phyloP scores from a whole-genome alignment of 768 basidiomycete genomes.

The Dendrothele bispora region DNA sequence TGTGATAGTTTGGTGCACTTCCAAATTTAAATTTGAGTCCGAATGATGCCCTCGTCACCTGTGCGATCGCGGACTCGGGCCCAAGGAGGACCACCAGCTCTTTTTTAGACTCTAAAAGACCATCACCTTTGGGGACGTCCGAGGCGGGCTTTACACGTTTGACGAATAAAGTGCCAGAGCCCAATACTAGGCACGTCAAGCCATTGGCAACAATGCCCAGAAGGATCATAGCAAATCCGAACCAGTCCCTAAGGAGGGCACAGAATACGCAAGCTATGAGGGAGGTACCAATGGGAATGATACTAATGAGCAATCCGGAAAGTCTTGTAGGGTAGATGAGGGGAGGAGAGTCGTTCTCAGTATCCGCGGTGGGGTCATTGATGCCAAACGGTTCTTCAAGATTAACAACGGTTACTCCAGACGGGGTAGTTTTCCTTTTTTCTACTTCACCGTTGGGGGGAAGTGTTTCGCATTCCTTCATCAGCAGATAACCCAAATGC shows the following conservation, averaged over 20 bases:
- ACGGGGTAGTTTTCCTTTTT: constrained; percentile 15
- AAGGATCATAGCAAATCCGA: constrained; percentile 27
- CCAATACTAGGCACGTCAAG: constrained; percentile 25
- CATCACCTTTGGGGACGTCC: constrained; percentile 26
- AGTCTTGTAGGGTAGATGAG: background rate
- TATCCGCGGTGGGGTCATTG: no score
- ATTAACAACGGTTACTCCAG: constrained; percentile 19
- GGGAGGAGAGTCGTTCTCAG: no score
- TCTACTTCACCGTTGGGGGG: background rate
- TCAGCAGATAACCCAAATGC: constrained; percentile 24
- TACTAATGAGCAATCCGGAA: constrained; percentile 19
- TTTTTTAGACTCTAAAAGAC: constrained; percentile 19
- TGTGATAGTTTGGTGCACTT: constrained; percentile 14
- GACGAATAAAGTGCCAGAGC: constrained; percentile 24
- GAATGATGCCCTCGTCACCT: constrained; percentile 26
- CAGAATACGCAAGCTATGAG: constrained; percentile 20
- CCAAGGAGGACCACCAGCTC: constrained; percentile 25
- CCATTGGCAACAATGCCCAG: constrained; percentile 33
- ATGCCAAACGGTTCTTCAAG: no score
- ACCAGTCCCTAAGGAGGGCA: constrained; percentile 28
- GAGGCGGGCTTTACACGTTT: constrained; percentile 13
- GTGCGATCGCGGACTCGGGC: constrained; percentile 19
- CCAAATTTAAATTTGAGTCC: constrained; percentile 11
- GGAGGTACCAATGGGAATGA: constrained; percentile 24
- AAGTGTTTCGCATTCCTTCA: constrained; percentile 17